These are phyloP conservation scores for Quercus glauca DNA, from an alignment of 306 rosid species.

Conservation along the genomic window DNA sequence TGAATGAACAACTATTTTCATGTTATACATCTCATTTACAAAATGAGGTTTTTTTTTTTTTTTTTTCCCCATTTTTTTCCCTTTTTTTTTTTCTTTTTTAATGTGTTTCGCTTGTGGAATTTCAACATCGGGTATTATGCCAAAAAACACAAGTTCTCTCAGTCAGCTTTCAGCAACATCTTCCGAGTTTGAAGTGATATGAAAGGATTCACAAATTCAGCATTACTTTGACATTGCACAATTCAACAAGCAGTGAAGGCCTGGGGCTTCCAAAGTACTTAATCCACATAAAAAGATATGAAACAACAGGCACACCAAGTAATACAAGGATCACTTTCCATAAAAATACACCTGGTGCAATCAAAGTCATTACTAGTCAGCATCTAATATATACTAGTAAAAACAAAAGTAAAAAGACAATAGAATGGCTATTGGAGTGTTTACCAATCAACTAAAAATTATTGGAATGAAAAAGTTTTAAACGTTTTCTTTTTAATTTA, in stretches of 20 bases:
- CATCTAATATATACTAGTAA: neutral
- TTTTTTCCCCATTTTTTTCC: no score
- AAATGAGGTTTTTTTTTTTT: no score
- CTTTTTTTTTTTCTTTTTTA: neutral
- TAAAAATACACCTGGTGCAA: conserved; percentile 59
- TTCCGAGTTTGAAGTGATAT: neutral
- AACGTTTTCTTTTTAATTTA: neutral
- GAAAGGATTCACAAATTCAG: neutral
- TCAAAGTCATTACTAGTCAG: conserved; percentile 6
- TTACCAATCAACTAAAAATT: neutral
- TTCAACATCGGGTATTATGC: neutral
- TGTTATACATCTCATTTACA: no score
- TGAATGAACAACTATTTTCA: neutral
- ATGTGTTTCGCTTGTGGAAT: neutral
- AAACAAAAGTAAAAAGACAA: neutral
- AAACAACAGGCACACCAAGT: conserved; percentile 15
- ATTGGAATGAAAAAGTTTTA: neutral
- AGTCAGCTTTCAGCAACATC: neutral
- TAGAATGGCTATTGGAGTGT: neutral
- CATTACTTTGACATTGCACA: conserved; percentile 1
- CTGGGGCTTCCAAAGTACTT: conserved; percentile 22
- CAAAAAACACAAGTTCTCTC: neutral
- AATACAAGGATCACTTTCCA: conserved; percentile 32
- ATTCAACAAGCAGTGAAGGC: neutral
- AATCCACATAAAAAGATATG: conserved; percentile 5